Evolutionary conservation across 2,329 filamentous ascomycete genomes (phyloP).

Genomic region (Leptographium lundbergii): DNA sequence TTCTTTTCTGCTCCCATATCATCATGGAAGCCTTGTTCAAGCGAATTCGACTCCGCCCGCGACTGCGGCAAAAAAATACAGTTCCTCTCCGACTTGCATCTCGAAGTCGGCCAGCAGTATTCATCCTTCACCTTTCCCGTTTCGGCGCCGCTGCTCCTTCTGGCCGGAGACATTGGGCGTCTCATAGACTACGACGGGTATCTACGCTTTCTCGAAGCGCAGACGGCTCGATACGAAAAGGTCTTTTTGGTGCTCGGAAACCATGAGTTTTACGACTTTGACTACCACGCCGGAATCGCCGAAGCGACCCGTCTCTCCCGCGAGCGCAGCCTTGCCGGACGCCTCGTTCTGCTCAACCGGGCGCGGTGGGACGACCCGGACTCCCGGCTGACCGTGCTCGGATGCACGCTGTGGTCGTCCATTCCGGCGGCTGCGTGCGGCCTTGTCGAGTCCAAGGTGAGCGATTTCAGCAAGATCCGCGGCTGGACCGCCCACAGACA

Average conservation of each 20-base stretch:
- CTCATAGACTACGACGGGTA: constrained; percentile 25
- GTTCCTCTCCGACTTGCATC: constrained; percentile 45
- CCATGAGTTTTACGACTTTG: constrained; percentile 36
- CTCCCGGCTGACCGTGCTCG: constrained; percentile 33
- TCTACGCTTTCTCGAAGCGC: constrained; percentile 28
- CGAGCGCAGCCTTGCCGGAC: constrained; percentile 24
- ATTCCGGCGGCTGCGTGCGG: constrained; percentile 26
- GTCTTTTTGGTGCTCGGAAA: constrained; percentile 44
- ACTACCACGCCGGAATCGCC: neutral
- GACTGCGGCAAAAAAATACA: constrained; percentile 17
- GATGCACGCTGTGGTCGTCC: constrained; percentile 44
- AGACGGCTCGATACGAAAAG: constrained; percentile 31
- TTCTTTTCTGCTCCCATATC: too few species aligned
- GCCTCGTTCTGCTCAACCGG: constrained; percentile 31
- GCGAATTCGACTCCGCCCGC: too few species aligned
- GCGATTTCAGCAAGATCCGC: constrained; percentile 41
- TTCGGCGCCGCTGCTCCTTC: constrained; percentile 29
- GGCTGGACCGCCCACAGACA: constrained; percentile 37
- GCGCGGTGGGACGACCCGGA: constrained; percentile 22
- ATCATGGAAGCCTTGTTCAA: too few species aligned
- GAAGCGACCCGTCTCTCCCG: neutral
- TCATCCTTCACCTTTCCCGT: neutral
- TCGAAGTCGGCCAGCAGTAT: constrained; percentile 25
- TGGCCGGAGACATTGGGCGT: constrained; percentile 44
- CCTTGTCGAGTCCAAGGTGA: constrained; percentile 30